Base-by-base conservation (phyloP, 2,329 filamentous ascomycete species). In the Clonostachys byssicola region DNA sequence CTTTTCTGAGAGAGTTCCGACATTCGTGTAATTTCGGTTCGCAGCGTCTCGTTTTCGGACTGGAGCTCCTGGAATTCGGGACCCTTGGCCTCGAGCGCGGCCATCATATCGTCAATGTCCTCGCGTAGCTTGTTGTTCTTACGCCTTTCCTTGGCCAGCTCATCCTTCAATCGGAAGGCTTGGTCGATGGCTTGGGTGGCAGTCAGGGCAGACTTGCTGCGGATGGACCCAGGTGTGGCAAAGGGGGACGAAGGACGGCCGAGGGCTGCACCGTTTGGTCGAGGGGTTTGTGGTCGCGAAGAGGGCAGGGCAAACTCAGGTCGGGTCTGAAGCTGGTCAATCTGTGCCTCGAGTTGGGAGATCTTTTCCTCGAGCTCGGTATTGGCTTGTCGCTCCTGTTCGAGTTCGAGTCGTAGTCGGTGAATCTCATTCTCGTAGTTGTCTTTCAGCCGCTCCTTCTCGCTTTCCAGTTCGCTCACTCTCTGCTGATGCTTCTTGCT, bases 11-110 rank as follows among this genome's bases (percentile, higher is more conserved):
- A 83, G 20, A 96, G 78, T 52, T 86, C 81, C 1, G 92, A 95
- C 76, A 92, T 90, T 52, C 94, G 87, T 34, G 89, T 78, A 36
- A 95, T 85, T 55, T 96, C 91, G 49, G 80, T 78, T 49, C 92
- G 83, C 3, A 97, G 77, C 34, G 88, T 83, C 46, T 89, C 85
- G 52, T 92, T 85, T 57, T 97, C 92, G 13, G 82, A 78, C 43
- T 88, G 85, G 16, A 95, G 73, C 55, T 97, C 92, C 51, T 95
- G 85, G 33, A 96, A 81, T 59, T 96, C 91, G 0, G 94, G 94
- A 23, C 86, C 85, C 63, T 89, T 92, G 20, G 85, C 85, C 63
- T 99, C 92, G 36, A 97, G 70, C 49, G 92, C 86, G 36, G 84
- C 79, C 49, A 96, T 81, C 72, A 96, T 89, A 49, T 94, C 88